Percentiles rank a stretch among this genome's conserved stretches.
Evolutionary conservation across 352 stramenopile species (phyloP).

Genomic region (Phytophthora kernoviae): DNA sequence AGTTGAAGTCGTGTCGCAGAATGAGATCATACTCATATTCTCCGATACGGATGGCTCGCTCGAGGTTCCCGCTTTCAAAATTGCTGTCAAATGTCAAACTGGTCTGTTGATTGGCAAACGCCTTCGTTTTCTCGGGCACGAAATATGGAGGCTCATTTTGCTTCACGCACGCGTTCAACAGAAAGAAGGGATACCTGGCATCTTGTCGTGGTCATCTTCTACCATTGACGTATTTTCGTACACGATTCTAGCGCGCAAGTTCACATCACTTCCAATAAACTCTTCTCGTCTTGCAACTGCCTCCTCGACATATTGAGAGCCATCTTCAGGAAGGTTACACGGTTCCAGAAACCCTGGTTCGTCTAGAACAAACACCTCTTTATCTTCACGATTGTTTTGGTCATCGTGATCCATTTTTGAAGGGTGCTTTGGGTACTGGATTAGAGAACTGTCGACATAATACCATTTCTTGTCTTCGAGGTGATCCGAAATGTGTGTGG

Average conservation of each 20-base stretch:
- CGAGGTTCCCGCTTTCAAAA: conserved; percentile 94
- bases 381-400: conserved; percentile 27
- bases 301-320: conserved; percentile 22
- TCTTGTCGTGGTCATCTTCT: conserved; percentile 20
- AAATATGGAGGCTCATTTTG: conserved; percentile 38
- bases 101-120: conserved; percentile 18
- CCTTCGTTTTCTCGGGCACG: conserved; percentile 31
- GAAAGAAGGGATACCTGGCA: conserved; percentile 20
- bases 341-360: conserved; percentile 30
- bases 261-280: conserved; percentile 50
- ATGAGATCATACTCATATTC: conserved; percentile 91
- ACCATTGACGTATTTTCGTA: conserved; percentile 54
- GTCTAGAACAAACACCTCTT: conserved; percentile 24
- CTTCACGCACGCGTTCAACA: conserved; percentile 15
- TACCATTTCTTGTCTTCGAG: conserved; percentile 36
- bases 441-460: conserved; percentile 24
- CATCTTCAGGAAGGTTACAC: conserved; percentile 18
- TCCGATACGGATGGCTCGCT: conserved; percentile 81
- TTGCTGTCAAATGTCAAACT: conserved; percentile 90
- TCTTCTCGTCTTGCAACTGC: conserved; percentile 17
- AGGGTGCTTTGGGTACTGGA: conserved; percentile 44
- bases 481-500: conserved; percentile 14
- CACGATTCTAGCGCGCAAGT: conserved; percentile 46
- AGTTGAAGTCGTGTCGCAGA: conserved; percentile 87
- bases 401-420: conserved; percentile 20